Base-by-base conservation (phyloP, 371 early-diverging fungal genomes). In the Zancudomyces culisetae region DNA sequence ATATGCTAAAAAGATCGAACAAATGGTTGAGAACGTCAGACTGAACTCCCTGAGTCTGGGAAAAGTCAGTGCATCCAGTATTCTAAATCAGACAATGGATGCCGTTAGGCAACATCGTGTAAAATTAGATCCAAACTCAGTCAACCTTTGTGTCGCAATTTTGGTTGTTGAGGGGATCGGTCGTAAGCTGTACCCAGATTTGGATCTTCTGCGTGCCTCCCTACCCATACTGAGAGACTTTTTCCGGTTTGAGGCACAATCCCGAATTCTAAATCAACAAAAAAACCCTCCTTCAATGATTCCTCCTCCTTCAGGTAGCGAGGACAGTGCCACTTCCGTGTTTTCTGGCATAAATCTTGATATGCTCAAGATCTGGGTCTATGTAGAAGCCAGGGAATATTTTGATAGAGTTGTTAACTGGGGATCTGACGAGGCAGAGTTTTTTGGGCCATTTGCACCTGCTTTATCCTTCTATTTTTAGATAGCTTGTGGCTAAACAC, bases 131-230 rank as follows among this genome's bases (percentile, higher is more conserved):
- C 88, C 90, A 0, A 91, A 90, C 49, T 97, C 90, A 72, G 80
- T 83, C 27, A 93, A 92, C 63, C 78, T 94, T 1, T 78, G 85
- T 4, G 82, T 97, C 30, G 78, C 85, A 15, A 81, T 90, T 57
- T 73, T 92, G 70, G 67, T 93, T 42, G 60, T 94, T 12, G 98
- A 97, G 66, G 98, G 98, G 0, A 83, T 95, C 53, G 97, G 95
- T 1, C 64, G 90, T 27, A 78, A 79, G 50, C 61, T 97, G 51
- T 82, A 90, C 59, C 89, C 90, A 1, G 80, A 87, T n/a, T 65
- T 92, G 28, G 95, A 97, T 62, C 68, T 97, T 35, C 74, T 94
- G 57, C 79, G 83, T 51, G 83, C 70, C 13, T 81, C 88, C 0
- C 54, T 87, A 35, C 88, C 90, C 0, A 79, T 85, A 18, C 60